Evolutionary conservation across 768 basidiomycete genomes (phyloP), one percentile per base, ranked within the genome.

Genomic region (Naganishia kalamii): DNA sequence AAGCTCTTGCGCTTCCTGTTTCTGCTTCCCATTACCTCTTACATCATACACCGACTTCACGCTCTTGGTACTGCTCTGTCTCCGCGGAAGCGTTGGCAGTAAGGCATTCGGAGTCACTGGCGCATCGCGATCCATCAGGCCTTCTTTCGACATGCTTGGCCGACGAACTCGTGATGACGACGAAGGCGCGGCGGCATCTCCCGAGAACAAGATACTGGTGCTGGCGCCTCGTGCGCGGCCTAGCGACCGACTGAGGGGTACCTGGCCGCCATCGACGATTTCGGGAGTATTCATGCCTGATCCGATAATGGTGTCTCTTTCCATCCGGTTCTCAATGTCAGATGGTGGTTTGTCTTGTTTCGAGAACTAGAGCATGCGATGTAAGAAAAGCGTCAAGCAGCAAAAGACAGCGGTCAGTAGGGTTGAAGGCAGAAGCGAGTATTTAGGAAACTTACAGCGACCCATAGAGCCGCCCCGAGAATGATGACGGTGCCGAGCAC

Each of bases 401-500:
- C n/a, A n/a, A n/a, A n/a, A n/a, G n/a, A n/a, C n/a, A 21, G 48
- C 3, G 30, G 4, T 48, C 17, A 48, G 43, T 25, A 21, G 44
- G 29, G 41, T 11, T 2, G 1, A 15, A 47, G n/a, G 3, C n/a
- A 27, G n/a, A 15, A 23, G 69, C 29, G 35, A 43, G 41, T 17
- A 51, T 37, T 13, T 29, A 23, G 41, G 21, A 43, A 59, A 49
- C 84, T 67, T 76, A 89, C 87, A 10, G 84, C 87, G 35, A 87
- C 83, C 72, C 84, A 88, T 27, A 86, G 68, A 0, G 88, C 88
- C 11, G 84, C 82, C 1, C 79, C 69, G 40, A 89, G 75, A 68
- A 90, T 90, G 64, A 89, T 83, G 4, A 79, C 47, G 0, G 85
- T 85, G 0, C 90, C 90, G 11, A 85, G 69, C 4, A 86, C 71